Evolutionary conservation across 305 asterid species (phyloP), one percentile per base, ranked within the genome.

Genomic region (Ruellia speciosa): DNA sequence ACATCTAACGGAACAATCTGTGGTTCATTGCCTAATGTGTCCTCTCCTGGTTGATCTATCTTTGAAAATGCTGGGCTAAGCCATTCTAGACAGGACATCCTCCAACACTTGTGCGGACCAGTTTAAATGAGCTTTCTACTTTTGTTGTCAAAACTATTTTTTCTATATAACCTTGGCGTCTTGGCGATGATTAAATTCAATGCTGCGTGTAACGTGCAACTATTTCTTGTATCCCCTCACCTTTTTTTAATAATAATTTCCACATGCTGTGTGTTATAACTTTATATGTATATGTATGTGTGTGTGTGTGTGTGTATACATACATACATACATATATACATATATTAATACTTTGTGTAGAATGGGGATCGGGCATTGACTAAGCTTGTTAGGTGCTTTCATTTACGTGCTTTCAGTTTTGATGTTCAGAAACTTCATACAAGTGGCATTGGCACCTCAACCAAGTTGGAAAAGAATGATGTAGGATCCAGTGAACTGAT

Each of bases 391-490:
- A 57, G 75, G 41, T 50, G 65, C 56, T 66, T 45, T 59, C 28
- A 19, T 65, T 61, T 63, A 66, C 58, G 5, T 45, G 66, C 60
- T 64, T 63, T 66, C 59, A 66, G 68, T 54, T 69, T 54, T 74
- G 65, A 59, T 74, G 66, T 70, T 28, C 56, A 66, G 79, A 72
- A 79, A 66, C 70, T 78, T 69, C 82, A 85, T 71, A 76, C 76
- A 58, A 62, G 71, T 72, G 72, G 70, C 65, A 62, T 67, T 65
- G 74, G 67, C 60, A 66, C 59, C 59, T 66, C 78, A 11, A 56
- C 79, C 60, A 66, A 70, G 66, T 66, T 49, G 66, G 79, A 72
- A 55, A 72, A 67, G 69, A 64, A 66, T 57, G 72, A 56, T 69
- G 66, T 49, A 52, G 49, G 18, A 56, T 49, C 65, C 41, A 66